Conservation (phyloP, 176 grass and related monocot genomes). For the Sorghum bicolor region Sorghum_bicolor_NCBIv3 NC_012870.2:15382501-15383000, state of each 20-base stretch:
- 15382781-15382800: slow-evolving; percentile 73
- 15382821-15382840: slow-evolving; percentile 46
- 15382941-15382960: not conserved
- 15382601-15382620: not conserved
- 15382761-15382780: slow-evolving; percentile 18
- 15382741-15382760: not conserved
- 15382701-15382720: not conserved
- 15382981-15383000: not conserved
- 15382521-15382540: not conserved
- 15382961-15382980: not conserved
- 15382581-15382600: not conserved
- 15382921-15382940: not conserved
- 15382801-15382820: slow-evolving; percentile 49
- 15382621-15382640: not conserved
- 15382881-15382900: not conserved
- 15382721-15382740: not conserved
- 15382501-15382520: not conserved
- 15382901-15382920: not conserved
- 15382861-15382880: slow-evolving; percentile 6
- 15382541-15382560: not conserved
- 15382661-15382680: not conserved
- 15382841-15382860: slow-evolving; percentile 42
- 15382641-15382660: not conserved
- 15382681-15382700: not conserved
- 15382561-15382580: not conserved